Evolutionary conservation across 192 early-diverging fungal genomes (phyloP), one percentile per base, ranked within the genome.

Genomic region (Jimgerdemannia flammicorona): DNA sequence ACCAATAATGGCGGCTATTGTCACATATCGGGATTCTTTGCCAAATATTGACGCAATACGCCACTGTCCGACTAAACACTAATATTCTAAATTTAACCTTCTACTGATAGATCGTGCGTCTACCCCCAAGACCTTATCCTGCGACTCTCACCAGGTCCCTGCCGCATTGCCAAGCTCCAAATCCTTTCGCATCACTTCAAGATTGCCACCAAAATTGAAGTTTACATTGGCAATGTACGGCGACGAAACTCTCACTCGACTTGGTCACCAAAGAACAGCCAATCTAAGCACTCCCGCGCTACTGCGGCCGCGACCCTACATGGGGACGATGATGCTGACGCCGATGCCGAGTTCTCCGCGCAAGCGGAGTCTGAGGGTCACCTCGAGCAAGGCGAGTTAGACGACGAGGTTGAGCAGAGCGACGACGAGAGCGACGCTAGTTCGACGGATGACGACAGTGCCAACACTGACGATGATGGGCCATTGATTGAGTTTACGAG

Each of bases 111-210:
- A 1, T 29, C 29, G 29, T 29, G 29, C 29, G 29, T 29, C 29
- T 29, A 29, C 29, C 29, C 29, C 1, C 29, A 29, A 29, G 29
- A 29, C 29, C 29, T 29, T 29, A 29, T 29, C 29, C 29, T 29
- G 29, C 29, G 29, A 29, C 29, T 29, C 29, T 29, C 29, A 29
- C 29, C 29, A 29, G 29, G 29, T 29, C 29, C 29, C 29, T 29
- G 29, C 29, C 29, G 87, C 63, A 81, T 95, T 41, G 74, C 79
- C 20, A 91, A 92, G 76, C 80, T 95, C 70, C 88, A 95, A 69
- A 76, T 94, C 20, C 75, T 95, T 11, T 87, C 87, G 17, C 93
- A 95, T 77, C 93, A 95, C 70, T 93, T 88, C 85, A 95, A 91
- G 75, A 93, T 94, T 64, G 82, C 93, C 0, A 86, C 88, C 18